These are phyloP conservation scores for Globisporangium ultimum DNA, from an alignment of 352 stramenopile species.

Conservation along the genomic window DNA sequence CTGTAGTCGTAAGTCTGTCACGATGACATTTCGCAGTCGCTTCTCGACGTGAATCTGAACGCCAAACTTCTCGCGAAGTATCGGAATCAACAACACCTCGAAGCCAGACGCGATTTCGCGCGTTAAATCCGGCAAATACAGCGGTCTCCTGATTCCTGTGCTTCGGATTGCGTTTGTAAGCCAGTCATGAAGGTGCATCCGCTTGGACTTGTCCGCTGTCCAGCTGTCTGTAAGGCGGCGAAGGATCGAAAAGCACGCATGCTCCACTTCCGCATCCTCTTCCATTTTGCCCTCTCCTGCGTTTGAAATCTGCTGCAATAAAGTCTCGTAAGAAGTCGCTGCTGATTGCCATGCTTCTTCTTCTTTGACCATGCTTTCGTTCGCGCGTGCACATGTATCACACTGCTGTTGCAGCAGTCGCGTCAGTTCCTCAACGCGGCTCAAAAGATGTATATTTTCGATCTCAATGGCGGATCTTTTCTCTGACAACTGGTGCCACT, in stretches of 20 bases:
- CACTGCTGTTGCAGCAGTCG: constrained; percentile 26
- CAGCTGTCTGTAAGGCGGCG: constrained; percentile 56
- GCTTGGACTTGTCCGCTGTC: constrained; percentile 69
- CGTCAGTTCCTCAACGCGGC: constrained; percentile 35
- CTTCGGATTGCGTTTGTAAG: constrained; percentile 59
- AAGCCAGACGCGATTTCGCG: constrained; percentile 60
- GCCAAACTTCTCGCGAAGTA: constrained; percentile 54
- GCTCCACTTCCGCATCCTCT: constrained; percentile 41
- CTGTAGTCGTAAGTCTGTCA: constrained; percentile 58
- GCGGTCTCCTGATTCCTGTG: constrained; percentile 44
- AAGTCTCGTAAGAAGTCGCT: constrained; percentile 34
- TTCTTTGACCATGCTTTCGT: constrained; percentile 22
- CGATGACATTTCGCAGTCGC: constrained; percentile 51
- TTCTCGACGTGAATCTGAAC: constrained; percentile 57
- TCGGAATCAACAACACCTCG: constrained; percentile 54
- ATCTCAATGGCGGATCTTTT: constrained; percentile 26
- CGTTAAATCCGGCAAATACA: constrained; percentile 63
- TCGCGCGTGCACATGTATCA: constrained; percentile 21
- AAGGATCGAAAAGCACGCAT: constrained; percentile 60
- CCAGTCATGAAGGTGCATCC: constrained; percentile 71
- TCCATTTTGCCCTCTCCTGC: constrained; percentile 20
- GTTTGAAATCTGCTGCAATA: constrained; percentile 23
- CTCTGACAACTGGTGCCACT: constrained; percentile 43
- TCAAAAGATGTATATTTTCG: constrained; percentile 39
- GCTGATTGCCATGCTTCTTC: constrained; percentile 50